phyloP scores from a whole-genome alignment of 2,329 filamentous ascomycete species.

The Talaromyces atroroseus region DNA sequence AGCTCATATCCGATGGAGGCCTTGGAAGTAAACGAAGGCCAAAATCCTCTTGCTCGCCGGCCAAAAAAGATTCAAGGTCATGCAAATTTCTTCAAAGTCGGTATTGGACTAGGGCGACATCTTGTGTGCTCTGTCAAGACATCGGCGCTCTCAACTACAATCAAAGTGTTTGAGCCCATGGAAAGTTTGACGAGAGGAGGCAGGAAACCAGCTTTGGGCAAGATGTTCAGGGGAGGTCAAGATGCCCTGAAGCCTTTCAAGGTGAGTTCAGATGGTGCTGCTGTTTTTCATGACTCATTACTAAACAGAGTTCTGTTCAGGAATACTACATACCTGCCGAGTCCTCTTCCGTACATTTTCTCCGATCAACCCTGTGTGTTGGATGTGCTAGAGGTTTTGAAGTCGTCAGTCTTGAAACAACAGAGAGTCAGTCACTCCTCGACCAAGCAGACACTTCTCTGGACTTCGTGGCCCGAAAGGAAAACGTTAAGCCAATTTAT shows the following conservation, averaged over 20 bases:
- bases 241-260: constrained; percentile 96
- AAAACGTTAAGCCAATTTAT: constrained; percentile 90
- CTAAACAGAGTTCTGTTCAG: constrained; percentile 28
- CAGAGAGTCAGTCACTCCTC: constrained; percentile 95
- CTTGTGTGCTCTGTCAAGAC: constrained; percentile 96
- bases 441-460: constrained; percentile 97
- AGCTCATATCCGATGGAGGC: constrained; percentile 84
- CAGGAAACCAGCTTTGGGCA: constrained; percentile 90
- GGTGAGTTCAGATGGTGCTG: constrained; percentile 29
- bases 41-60: constrained; percentile 69
- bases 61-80: constrained; percentile 96
- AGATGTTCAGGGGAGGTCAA: constrained; percentile 90
- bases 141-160: constrained; percentile 84
- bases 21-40: constrained; percentile 71
- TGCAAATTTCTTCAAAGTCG: constrained; percentile 97
- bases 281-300: constrained; percentile 16
- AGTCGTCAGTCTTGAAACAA: constrained; percentile 90
- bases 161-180: constrained; percentile 98
- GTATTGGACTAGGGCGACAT: constrained; percentile 88
- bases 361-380: constrained; percentile 93
- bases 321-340: constrained; percentile 99
- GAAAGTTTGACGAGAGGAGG: constrained; percentile 89
- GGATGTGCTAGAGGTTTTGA: constrained; percentile 94
- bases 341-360: constrained; percentile 96
- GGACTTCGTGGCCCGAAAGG: constrained; percentile 91